Conservation (phyloP, 2,329 filamentous ascomycete genomes). For the Purpureocillium lavendulum region DNA sequence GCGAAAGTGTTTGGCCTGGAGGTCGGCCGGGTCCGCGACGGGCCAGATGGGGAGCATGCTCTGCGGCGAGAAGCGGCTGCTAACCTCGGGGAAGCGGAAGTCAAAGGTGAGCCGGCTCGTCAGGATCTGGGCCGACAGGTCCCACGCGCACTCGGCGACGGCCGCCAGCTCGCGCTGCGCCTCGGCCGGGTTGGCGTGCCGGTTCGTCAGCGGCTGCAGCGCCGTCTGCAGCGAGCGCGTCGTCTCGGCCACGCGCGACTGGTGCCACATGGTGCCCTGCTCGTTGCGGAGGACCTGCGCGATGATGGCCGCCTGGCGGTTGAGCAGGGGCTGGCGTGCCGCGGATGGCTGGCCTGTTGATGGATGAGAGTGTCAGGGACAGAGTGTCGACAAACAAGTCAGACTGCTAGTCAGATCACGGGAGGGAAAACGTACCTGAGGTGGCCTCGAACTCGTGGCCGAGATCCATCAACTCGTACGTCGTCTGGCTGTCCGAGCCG, state of each 20-base stretch:
- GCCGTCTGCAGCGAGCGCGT: constrained; percentile 27
- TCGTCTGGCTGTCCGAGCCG: constrained; percentile 25
- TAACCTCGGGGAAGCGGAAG: constrained; percentile 41
- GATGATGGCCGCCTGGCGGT: constrained; percentile 26
- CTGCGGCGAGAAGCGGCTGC: constrained; percentile 37
- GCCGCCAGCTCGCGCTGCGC: constrained; percentile 33
- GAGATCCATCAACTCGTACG: constrained; percentile 24
- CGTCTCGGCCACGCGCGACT: constrained; percentile 30
- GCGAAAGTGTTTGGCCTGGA: constrained; percentile 43
- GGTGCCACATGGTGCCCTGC: constrained; percentile 19
- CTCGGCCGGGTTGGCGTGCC: constrained; percentile 19
- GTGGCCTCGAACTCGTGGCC: constrained; percentile 26
- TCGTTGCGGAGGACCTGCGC: constrained; percentile 27
- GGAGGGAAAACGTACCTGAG: constrained; percentile 16
- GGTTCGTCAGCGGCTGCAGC: constrained; percentile 30
- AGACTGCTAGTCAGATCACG: background rate
- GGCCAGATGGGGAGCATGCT: constrained; percentile 40
- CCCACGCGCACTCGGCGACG: constrained; percentile 33
- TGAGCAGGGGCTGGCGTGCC: constrained; percentile 29
- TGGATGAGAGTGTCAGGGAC: too few species aligned
- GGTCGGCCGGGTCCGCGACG: constrained; percentile 26
- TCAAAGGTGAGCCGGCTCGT: constrained; percentile 34
- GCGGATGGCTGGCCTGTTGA: constrained; percentile 25
- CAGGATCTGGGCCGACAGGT: constrained; percentile 38
- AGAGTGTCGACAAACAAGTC: background rate